Evolutionary conservation across 2,329 filamentous ascomycete genomes (phyloP), one percentile per base, ranked within the genome.

Genomic region (Neonectria sp.): DNA sequence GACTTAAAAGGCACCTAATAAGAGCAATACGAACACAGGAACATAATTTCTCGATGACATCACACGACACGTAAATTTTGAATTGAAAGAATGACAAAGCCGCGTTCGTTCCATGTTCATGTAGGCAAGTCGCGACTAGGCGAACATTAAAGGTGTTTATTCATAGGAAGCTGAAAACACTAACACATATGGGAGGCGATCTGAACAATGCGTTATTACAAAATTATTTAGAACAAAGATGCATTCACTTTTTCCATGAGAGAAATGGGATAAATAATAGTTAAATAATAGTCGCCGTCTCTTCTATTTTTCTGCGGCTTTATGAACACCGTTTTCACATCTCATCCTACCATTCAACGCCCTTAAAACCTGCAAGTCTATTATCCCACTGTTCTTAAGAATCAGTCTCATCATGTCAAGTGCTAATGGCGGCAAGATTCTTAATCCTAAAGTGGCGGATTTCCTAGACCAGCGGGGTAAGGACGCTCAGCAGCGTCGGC

Each of bases 351-450:
- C 15, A 3, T 56, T 15, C 37, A 29, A 45, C 3, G 8, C 37
- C 12, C 29, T 5, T 7, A 25, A 12, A 21, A 4, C 9, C 17
- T 17, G 8, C 46, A 25, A 9, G 7, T 27, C 25, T 49, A 25
- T 12, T 25, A 15, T 3, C 24, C 13, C 25, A 3, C 46, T 7
- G 9, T 33, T 46, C 12, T 43, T 9, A 17, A 13, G 29, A 46
- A 46, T 24, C 25, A 33, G 0, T 31, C 4, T 3, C 52, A 63
- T 43, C 52, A 63, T 63, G 52, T 43, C 60, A 12, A 43, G 25
- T 13, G 7, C 21, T 7, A 63, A 46, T 25, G 60, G 60, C 12
- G 60, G 60, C 13, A 63, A 63, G 43, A 63, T 63, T 49, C 27
- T 63, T n/a, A 43, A 55, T 37, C 40, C 52, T 2, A 56, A 15